A percentile compares a stretch with the other conserved stretches of the same genome.
These are phyloP conservation scores for Holtermanniella nyarrowii DNA, from an alignment of 768 basidiomycete genomes.

Conservation along the genomic window DNA sequence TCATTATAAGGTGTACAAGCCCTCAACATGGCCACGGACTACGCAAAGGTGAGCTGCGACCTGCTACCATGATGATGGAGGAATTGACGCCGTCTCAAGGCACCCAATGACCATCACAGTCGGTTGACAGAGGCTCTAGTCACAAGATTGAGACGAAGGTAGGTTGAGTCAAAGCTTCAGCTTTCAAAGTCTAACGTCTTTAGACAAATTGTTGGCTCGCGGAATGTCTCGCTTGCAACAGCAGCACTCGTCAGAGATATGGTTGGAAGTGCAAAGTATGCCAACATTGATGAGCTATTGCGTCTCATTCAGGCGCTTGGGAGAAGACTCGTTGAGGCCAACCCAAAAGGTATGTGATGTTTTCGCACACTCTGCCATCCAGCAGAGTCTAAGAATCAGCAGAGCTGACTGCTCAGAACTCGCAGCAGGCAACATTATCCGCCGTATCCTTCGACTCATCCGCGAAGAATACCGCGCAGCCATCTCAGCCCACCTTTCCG, in stretches of 20 bases:
- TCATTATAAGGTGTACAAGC: background rate
- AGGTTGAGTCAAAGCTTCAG: background rate
- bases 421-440: slow-evolving; percentile 86
- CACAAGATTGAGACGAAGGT: slow-evolving; percentile 25
- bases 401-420: slow-evolving; percentile 53
- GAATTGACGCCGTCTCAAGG: slow-evolving; percentile 6
- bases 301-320: slow-evolving; percentile 70
- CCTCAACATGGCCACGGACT: background rate
- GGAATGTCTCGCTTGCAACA: slow-evolving; percentile 79
- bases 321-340: slow-evolving; percentile 69
- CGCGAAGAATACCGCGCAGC: slow-evolving; percentile 90
- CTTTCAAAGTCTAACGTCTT: too few relatives aligned
- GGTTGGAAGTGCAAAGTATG: slow-evolving; percentile 73
- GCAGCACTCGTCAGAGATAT: slow-evolving; percentile 79
- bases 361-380: slow-evolving; percentile 8
- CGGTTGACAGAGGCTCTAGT: slow-evolving; percentile 22
- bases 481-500: slow-evolving; percentile 44
- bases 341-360: slow-evolving; percentile 69
- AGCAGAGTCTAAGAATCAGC: background rate
- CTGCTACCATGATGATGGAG: too few relatives aligned
- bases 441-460: slow-evolving; percentile 84
- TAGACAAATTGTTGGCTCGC: slow-evolving; percentile 63
- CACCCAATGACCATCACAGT: slow-evolving; percentile 17
- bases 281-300: slow-evolving; percentile 74
- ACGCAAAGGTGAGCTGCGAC: background rate